phyloP scores from a whole-genome alignment of 495 filamentous ascomycete genomes.

The Bacidia gigantensis region DNA sequence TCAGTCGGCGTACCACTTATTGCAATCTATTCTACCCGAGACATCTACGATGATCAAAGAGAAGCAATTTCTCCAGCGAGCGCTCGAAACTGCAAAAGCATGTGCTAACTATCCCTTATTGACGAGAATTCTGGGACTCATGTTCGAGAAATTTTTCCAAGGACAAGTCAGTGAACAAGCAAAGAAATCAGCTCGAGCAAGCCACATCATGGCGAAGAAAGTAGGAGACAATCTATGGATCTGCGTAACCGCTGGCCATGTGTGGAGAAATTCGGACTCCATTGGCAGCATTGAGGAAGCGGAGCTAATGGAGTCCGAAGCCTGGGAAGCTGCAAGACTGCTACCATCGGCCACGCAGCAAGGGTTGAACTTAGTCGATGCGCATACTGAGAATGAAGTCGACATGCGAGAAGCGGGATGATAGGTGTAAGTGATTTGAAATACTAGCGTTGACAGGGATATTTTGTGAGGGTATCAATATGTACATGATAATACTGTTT shows the following conservation, averaged over 20 bases:
- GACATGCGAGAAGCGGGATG: conserved; percentile 1
- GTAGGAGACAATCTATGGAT: conserved; percentile 70
- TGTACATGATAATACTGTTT: neutral
- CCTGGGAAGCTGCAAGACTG: conserved; percentile 29
- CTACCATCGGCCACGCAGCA: conserved; percentile 32
- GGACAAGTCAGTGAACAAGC: conserved; percentile 81
- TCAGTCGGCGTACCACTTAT: conserved; percentile 65
- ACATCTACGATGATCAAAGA: conserved; percentile 48
- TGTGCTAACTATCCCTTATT: conserved; percentile 56
- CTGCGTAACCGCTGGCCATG: conserved; percentile 69
- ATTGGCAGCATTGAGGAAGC: conserved; percentile 58
- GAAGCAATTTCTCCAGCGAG: conserved; percentile 62
- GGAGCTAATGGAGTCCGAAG: conserved; percentile 29
- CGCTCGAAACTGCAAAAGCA: conserved; percentile 41
- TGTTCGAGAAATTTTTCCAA: conserved; percentile 74
- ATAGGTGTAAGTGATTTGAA: neutral
- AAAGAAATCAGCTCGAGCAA: conserved; percentile 71
- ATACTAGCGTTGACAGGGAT: neutral
- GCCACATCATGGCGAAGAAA: conserved; percentile 57
- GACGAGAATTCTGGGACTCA: conserved; percentile 68
- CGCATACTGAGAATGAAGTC: conserved; percentile 1
- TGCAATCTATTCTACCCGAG: conserved; percentile 47
- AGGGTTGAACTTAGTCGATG: neutral
- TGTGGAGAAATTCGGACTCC: conserved; percentile 58
- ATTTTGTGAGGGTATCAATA: neutral